Conservation (phyloP, 441 rosid species). For the Sinapis alba region DNA sequence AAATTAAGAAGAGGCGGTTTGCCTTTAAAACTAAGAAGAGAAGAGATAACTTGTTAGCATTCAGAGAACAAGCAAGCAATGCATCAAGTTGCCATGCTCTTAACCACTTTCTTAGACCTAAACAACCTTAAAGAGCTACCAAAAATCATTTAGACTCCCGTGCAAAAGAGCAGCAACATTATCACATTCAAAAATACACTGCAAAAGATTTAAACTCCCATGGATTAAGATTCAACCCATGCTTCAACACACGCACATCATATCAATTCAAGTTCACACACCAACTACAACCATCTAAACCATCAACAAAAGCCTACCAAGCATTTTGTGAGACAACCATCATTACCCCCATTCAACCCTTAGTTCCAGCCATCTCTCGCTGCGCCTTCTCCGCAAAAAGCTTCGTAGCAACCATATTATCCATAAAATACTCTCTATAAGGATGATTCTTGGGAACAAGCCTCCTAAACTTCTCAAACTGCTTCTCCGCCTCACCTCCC, state of each 20-base stretch:
- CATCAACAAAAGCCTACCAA: constrained; percentile 13
- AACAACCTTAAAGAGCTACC: too few species aligned
- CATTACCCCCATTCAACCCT: background rate
- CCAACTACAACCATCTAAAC: constrained; percentile 21
- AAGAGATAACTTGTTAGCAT: too few species aligned
- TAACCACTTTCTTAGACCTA: too few species aligned
- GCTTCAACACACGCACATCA: constrained; percentile 9
- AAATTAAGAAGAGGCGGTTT: too few species aligned
- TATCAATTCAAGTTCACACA: constrained; percentile 10
- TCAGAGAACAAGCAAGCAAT: too few species aligned
- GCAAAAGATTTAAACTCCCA: constrained; percentile 1
- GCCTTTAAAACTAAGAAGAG: too few species aligned
- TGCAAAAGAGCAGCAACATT: too few species aligned
- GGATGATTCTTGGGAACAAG: constrained; percentile 2
- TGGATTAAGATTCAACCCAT: constrained; percentile 9
- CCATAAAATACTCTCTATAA: background rate
- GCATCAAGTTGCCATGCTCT: too few species aligned
- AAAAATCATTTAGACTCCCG: too few species aligned
- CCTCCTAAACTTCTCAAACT: constrained; percentile 1
- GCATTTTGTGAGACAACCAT: constrained; percentile 2
- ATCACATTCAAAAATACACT: too few species aligned
- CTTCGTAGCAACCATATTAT: background rate
- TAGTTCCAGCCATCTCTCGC: background rate
- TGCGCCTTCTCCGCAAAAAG: background rate
- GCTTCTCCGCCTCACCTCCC: background rate